These are phyloP conservation scores for Phalaenopsis hybrid DNA, from an alignment of 116 monocot species.

Conservation along the genomic window DNA sequence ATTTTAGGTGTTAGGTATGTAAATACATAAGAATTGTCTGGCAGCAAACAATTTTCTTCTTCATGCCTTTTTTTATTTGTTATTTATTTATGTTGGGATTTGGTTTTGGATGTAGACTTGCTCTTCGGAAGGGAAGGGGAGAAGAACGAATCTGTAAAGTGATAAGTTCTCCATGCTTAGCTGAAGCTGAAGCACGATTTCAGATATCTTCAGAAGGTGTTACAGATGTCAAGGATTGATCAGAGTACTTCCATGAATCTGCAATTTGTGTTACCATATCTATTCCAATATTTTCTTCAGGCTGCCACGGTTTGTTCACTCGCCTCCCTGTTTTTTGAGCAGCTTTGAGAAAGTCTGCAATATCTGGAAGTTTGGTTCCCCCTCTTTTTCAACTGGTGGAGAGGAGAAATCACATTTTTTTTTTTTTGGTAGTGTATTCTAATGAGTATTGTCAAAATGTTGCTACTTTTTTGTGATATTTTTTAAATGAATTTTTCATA, in stretches of 20 bases:
- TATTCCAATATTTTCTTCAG: not conserved
- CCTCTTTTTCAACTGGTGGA: not conserved
- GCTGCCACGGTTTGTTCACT: not conserved
- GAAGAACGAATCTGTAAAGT: conserved; percentile 99
- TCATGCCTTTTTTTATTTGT: not conserved
- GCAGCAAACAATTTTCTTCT: not conserved
- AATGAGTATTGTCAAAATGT: not conserved
- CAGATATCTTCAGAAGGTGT: conserved; percentile 90
- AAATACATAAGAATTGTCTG: too few relatives aligned
- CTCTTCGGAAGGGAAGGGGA: conserved; percentile 83
- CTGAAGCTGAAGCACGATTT: conserved; percentile 97
- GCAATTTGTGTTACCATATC: not conserved
- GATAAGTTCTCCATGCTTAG: conserved; percentile 89
- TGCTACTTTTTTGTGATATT: not conserved
- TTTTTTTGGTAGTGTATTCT: not conserved
- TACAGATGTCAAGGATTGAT: conserved; percentile 85
- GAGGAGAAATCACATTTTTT: not conserved
- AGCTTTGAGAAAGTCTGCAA: not conserved
- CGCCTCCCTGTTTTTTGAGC: not conserved
- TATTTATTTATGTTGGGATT: not conserved
- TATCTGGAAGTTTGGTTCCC: not conserved
- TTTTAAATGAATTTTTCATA: not conserved
- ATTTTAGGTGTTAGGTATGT: too few relatives aligned
- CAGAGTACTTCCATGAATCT: not conserved
- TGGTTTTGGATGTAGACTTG: conserved; percentile 42